Conservation (phyloP, 2,329 filamentous ascomycete genomes). For the Falciphora oryzae region DNA sequence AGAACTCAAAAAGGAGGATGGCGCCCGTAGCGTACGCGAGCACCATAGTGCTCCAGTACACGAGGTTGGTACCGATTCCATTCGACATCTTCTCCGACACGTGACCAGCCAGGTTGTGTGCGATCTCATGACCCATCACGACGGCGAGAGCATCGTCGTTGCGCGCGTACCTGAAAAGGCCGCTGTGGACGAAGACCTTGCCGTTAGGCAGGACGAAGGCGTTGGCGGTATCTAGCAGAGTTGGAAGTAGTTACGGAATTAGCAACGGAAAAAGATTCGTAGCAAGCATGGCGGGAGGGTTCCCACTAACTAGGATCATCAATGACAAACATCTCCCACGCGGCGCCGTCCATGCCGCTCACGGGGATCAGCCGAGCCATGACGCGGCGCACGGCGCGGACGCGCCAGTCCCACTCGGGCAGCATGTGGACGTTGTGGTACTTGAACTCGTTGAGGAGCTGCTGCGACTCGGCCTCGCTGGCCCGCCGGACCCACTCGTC, state of each 20-base stretch:
- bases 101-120: constrained; percentile 67
- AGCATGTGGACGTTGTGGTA: constrained; percentile 50
- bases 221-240: constrained; percentile 47
- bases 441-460: constrained; percentile 49
- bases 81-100: constrained; percentile 56
- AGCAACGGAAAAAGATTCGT: neutral
- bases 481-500: constrained; percentile 48
- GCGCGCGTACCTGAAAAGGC: constrained; percentile 61
- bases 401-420: constrained; percentile 52
- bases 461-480: constrained; percentile 47
- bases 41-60: constrained; percentile 44
- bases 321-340: constrained; percentile 73
- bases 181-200: constrained; percentile 74
- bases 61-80: constrained; percentile 44
- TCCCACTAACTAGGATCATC: constrained; percentile 44
- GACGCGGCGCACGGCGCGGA: constrained; percentile 53
- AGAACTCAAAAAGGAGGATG: constrained; percentile 55
- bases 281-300: neutral
- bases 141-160: constrained; percentile 67
- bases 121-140: constrained; percentile 74
- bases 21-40: constrained; percentile 39
- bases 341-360: constrained; percentile 49
- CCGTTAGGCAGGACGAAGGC: constrained; percentile 75
- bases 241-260: neutral
- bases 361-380: constrained; percentile 62